Base-by-base conservation (phyloP, 495 filamentous ascomycete genomes). In the Podospora pseudoanserina region DNA sequence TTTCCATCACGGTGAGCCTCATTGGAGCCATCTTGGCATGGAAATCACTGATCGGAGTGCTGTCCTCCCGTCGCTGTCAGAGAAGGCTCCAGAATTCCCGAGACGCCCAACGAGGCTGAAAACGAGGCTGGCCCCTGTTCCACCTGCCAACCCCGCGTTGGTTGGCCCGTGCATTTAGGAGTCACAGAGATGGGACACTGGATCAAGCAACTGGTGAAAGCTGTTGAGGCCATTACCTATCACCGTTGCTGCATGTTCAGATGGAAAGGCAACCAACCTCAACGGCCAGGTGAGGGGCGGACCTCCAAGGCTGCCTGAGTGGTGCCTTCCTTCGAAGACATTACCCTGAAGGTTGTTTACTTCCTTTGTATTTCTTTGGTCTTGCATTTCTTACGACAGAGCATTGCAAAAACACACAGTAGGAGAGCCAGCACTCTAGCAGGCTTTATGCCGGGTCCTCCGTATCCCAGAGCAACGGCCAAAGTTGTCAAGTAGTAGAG, bases 61-160 rank as follows among this genome's bases (percentile, higher is more conserved):
- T 49, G 2, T 49, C 39, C 5, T 49, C 15, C 39, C 39, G 39
- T 13, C 27, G 2, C 28, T 23, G 27, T 16, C 19, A 18, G 53
- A 71, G 73, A 75, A 75, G 15, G 60, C 34, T 70, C 73, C 65
- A 72, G 71, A 72, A 71, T 16, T 20, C 63, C 66, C 67, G 7
- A 49, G 64, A 32, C 63, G 32, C 28, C 68, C 59, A 66, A 67
- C 73, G 70, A 75, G 73, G 73, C 73, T 75, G 73, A 73, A 63
- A 68, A 75, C 73, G 72, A 75, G 71, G 73, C 73, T 75, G 66
- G 16, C 68, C 69, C 71, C 58, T 70, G 71, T 66, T 28, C 58
- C 15, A 55, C 19, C 59, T 2, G 32, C 11, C 28, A 68, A 64
- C 66, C 63, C 65, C 63, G 69, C 62, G 44, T 67, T 58, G 27